phyloP scores from a whole-genome alignment of 2,329 filamentous ascomycete species.

The Botryotinia calthae region DNA sequence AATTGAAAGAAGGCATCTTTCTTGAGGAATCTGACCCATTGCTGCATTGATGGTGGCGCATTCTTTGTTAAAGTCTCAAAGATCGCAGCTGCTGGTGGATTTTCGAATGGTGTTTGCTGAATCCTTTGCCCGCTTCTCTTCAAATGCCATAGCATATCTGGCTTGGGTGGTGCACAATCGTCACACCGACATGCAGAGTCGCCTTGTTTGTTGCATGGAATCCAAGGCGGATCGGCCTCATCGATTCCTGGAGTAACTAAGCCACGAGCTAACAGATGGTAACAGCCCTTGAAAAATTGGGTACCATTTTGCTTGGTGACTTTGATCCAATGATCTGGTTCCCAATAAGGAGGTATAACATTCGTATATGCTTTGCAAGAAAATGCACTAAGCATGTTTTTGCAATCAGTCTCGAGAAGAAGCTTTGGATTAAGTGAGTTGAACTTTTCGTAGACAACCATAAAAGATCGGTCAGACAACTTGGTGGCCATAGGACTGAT shows the following conservation, averaged over 20 bases:
- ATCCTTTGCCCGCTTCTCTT: neutral
- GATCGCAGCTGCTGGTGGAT: conserved; percentile 47
- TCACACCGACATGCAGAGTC: neutral
- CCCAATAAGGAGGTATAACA: neutral
- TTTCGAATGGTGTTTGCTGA: conserved; percentile 48
- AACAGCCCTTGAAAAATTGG: neutral
- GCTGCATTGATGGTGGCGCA: conserved; percentile 44
- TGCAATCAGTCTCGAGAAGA: neutral
- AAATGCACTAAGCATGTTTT: neutral
- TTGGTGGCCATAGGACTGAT: neutral
- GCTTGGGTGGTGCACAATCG: neutral
- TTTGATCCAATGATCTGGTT: neutral
- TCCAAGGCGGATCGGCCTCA: neutral
- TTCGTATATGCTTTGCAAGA: neutral
- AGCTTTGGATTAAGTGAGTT: neutral
- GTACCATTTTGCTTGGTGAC: neutral
- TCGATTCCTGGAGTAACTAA: neutral
- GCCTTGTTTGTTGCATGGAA: neutral
- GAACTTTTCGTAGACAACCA: neutral
- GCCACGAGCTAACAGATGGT: conserved; percentile 3
- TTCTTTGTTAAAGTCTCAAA: conserved; percentile 52
- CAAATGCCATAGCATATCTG: neutral
- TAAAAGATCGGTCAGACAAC: neutral
- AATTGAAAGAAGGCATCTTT: conserved; percentile 37
- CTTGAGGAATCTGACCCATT: conserved; percentile 36